Base-by-base conservation (phyloP, 2,329 filamentous ascomycete species). In the Dactylellina leptospora region DNA sequence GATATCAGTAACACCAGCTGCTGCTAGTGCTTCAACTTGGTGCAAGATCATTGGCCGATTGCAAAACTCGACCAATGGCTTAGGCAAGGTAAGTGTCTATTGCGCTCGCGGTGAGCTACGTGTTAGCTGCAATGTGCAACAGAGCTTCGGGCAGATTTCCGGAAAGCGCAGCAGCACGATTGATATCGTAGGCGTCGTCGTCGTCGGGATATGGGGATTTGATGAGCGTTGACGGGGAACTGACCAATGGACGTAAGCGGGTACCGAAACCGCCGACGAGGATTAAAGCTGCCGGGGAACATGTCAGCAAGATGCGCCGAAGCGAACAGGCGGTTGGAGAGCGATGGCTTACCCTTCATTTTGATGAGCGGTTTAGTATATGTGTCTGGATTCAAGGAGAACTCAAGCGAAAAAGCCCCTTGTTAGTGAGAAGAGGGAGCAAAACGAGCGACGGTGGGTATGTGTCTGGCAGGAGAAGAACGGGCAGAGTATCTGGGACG, bases 41-140 rank as follows among this genome's bases (percentile, higher is more conserved):
- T 97, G 93, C 79, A 96, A 86, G 81, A 99, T 97, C 93, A 99
- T 99, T 80, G 93, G 95, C 83, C 95, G 93, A 86, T 99, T 99
- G 80, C 88, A 92, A 79, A 99, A 99, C 83, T 99, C 93, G 79
- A 99, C 95, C 77, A 99, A 86, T 76, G 95, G 93, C 83, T 97
- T 99, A 74, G 93, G 93, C 76, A 97, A 90, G 55, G 95, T 97
- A 79, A 99, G 88, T 78, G 93, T 99, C 92, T 96, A 48, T n/a
- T 36, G 27, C 27, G 18, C 13, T 40, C 36, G 28, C 44, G 36
- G 40, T 80, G 60, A 11, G 40, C 27, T 56, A 60, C 28, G 22
- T 20, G 69, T 73, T 60, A 73, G 69, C 36, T 18, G 44, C n/a
- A 6, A 20, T 23, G 27, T 27, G 40, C 16, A 20, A 2, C 13